A percentile compares a stretch with the other conserved stretches of the same genome.
These are phyloP conservation scores for Fagus sylvatica DNA, from an alignment of 306 rosid species.

Conservation along the genomic window DNA sequence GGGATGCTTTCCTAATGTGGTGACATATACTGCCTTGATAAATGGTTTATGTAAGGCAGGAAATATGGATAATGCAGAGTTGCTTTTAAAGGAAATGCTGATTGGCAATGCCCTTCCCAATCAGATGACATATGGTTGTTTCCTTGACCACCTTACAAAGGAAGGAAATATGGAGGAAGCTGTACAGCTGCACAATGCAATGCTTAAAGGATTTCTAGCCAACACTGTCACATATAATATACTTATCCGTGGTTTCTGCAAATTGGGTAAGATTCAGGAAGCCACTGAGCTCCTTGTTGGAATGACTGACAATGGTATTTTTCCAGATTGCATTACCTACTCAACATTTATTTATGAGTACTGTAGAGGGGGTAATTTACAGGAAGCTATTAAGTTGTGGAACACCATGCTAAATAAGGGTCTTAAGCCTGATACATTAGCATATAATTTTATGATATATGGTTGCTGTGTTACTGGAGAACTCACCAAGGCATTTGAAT, in stretches of 20 bases:
- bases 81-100: conserved; percentile 64
- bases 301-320: conserved; percentile 64
- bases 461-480: conserved; percentile 88
- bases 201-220: conserved; percentile 64
- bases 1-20: conserved; percentile 75
- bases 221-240: conserved; percentile 78
- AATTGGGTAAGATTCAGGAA: conserved; percentile 68
- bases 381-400: conserved; percentile 71
- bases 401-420: conserved; percentile 76
- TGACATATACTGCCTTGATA: conserved; percentile 79
- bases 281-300: conserved; percentile 62
- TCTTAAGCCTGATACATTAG: conserved; percentile 71
- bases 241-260: conserved; percentile 83
- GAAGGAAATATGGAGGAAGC: conserved; percentile 85
- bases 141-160: conserved; percentile 63
- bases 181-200: conserved; percentile 61
- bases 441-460: conserved; percentile 69
- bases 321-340: conserved; percentile 82
- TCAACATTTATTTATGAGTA: conserved; percentile 80
- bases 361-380: conserved; percentile 65
- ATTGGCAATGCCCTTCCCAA: conserved; percentile 50
- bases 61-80: conserved; percentile 59
- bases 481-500: conserved; percentile 60
- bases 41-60: conserved; percentile 86
- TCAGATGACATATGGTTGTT: conserved; percentile 76